phyloP scores from a whole-genome alignment of 441 rosid species.

The Capsella rubella region DNA sequence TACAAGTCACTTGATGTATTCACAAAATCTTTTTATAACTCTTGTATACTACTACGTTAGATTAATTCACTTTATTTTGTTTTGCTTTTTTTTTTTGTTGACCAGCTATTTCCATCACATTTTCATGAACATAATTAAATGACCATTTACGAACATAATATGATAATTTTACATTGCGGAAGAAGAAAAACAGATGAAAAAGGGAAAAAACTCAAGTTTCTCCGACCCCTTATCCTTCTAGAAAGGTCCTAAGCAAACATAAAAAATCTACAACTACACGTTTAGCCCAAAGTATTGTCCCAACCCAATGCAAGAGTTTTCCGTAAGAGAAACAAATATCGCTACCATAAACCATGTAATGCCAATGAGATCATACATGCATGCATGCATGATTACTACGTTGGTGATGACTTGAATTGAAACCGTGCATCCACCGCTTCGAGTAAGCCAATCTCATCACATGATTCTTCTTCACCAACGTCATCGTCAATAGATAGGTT shows the following conservation, averaged over 20 bases:
- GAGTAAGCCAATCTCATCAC: slow-evolving; percentile 58
- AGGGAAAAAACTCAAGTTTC: slow-evolving; percentile 17
- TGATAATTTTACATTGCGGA: slow-evolving; percentile 32
- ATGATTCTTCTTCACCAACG: slow-evolving; percentile 44
- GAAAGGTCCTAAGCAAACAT: slow-evolving; percentile 30
- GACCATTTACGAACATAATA: slow-evolving; percentile 29
- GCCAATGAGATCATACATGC: slow-evolving; percentile 27
- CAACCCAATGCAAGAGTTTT: slow-evolving; percentile 32
- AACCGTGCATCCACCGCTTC: slow-evolving; percentile 67
- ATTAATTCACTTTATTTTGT: neutral
- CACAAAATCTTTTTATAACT: neutral
- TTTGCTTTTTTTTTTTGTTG: neutral
- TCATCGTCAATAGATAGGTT: slow-evolving; percentile 59
- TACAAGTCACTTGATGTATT: neutral
- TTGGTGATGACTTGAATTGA: slow-evolving; percentile 47
- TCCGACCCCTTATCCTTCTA: slow-evolving; percentile 30
- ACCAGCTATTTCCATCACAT: neutral
- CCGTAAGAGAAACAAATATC: slow-evolving; percentile 19
- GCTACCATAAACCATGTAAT: slow-evolving; percentile 18
- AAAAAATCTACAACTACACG: slow-evolving; percentile 36
- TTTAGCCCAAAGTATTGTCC: slow-evolving; percentile 41
- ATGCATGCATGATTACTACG: slow-evolving; percentile 33
- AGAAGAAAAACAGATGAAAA: neutral
- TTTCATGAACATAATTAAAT: slow-evolving; percentile 21
- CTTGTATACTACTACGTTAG: neutral